phyloP scores from a whole-genome alignment of 1,284 basidiomycete species.

The Moniliophthora roreri region DNA sequence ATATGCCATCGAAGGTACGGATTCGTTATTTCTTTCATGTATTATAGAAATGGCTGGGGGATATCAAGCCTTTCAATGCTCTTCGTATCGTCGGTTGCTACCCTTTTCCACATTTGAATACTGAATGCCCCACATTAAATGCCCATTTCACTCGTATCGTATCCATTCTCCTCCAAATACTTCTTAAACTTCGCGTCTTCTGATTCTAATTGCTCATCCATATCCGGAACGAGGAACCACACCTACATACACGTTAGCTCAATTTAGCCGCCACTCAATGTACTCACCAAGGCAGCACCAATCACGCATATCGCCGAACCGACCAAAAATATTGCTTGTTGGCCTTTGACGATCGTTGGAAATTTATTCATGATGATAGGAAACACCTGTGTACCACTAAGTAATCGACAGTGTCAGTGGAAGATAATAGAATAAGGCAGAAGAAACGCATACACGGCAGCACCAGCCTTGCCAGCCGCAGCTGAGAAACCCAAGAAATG shows the following conservation, averaged over 20 bases:
- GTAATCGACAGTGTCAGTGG: neutral
- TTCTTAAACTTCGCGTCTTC: slow-evolving; percentile 1
- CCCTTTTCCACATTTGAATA: too few species aligned
- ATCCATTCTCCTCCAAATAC: slow-evolving; percentile 2
- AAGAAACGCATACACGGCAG: neutral
- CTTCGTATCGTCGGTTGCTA: too few species aligned
- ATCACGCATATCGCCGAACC: slow-evolving; percentile 3
- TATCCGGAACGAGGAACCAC: slow-evolving; percentile 6
- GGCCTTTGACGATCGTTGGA: neutral
- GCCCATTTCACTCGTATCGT: slow-evolving; percentile 4
- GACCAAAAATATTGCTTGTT: slow-evolving; percentile 7
- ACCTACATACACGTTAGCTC: neutral
- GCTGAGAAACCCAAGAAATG: slow-evolving; percentile 5
- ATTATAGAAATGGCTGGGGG: too few species aligned
- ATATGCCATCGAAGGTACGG: too few species aligned
- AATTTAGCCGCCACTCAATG: neutral
- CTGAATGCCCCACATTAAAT: too few species aligned
- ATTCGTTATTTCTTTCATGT: too few species aligned
- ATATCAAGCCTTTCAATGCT: too few species aligned
- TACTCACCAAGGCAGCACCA: neutral
- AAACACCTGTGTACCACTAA: slow-evolving; percentile 5
- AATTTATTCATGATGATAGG: slow-evolving; percentile 4
- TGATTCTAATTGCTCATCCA: slow-evolving; percentile 2
- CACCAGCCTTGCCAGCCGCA: slow-evolving; percentile 6
- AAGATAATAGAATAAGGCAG: neutral